A percentile compares a stretch with the other conserved stretches of the same genome.
These are phyloP conservation scores for Drechslerella dactyloides DNA, from an alignment of 2,329 filamentous ascomycete genomes.

Conservation along the genomic window DNA sequence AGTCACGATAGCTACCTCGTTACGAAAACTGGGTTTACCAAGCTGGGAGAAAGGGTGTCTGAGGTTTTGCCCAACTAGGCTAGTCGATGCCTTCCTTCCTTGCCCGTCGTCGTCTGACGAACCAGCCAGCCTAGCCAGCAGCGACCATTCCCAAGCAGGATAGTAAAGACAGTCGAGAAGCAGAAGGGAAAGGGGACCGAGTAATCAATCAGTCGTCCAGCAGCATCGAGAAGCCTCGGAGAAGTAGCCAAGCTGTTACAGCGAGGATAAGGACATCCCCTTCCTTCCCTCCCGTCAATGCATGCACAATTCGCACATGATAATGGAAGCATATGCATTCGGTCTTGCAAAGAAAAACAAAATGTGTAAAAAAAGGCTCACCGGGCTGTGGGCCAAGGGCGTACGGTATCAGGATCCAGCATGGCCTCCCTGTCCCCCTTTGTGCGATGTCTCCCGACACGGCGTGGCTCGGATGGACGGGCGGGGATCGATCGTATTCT, in stretches of 20 bases:
- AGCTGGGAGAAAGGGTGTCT: not conserved
- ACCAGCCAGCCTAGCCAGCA: not conserved
- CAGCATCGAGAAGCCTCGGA: not conserved
- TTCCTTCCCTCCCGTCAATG: no score
- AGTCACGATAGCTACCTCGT: not conserved
- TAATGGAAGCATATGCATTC: no score
- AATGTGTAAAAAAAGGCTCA: slow-evolving; percentile 2
- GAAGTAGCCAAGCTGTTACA: not conserved
- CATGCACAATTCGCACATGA: no score
- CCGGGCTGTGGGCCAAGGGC: no score
- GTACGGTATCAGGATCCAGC: slow-evolving; percentile 43
- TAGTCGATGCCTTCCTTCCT: not conserved
- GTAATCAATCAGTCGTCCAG: not conserved
- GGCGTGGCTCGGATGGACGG: slow-evolving; percentile 45
- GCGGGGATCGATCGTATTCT: slow-evolving; percentile 33
- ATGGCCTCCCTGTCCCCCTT: not conserved
- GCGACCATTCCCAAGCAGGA: not conserved
- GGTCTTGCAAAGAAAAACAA: slow-evolving; percentile 5
- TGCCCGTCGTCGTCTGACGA: not conserved
- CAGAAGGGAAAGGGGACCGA: not conserved
- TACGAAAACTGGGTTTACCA: not conserved
- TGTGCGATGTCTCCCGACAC: slow-evolving; percentile 17
- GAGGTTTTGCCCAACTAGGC: not conserved
- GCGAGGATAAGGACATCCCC: no score
- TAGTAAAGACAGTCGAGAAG: not conserved